Base-by-base conservation (phyloP, 163 green algal genomes). In the Chloromonas sp. region DNA sequence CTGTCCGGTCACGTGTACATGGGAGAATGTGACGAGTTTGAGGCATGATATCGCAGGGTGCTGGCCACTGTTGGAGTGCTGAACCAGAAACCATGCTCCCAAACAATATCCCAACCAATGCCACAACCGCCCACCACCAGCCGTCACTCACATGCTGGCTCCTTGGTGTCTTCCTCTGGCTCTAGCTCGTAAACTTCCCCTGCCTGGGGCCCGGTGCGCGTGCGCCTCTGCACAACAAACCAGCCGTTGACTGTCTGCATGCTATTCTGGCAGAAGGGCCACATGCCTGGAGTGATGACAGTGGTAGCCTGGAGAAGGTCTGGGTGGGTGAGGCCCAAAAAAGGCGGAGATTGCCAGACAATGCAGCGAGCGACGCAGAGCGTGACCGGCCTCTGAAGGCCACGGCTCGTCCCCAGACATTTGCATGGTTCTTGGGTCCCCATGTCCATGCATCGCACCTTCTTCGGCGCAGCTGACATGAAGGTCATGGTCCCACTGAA, bases 401-500 rank as follows among this genome's bases (percentile, higher is more conserved):
- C 36, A 36, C 36, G 36, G 36, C 36, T 36, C 36, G 36, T 36
- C 36, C 36, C 36, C 36, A 36, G 36, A 36, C 36, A 36, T 36
- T 36, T 36, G 36, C 36, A 36, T 36, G 36, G 36, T 36, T 36
- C 36, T 36, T 36, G 36, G 36, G 36, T 36, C 36, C 36, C 36
- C 36, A 36, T 36, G 36, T 82, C 58, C 57, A 61, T 14, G 59
- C 14, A 3, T 2, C 14, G 59, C 61, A 84, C 81, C 62, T 86
- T 86, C 60, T 79, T 81, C 13, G 77, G 60, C 5, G 60, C 61
- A 8, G 74, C 15, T 60, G 78, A 13, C 0, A 86, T 77, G 0
- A n/a, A 3, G 1, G 83, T 86, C 83, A 86, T 86, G 77, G 59
- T 82, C 59, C 83, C 83, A 61, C 74, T 83, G 78, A 86, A 86